These are phyloP conservation scores for Terfezia claveryi DNA, from an alignment of 495 filamentous ascomycete species.

Conservation along the genomic window DNA sequence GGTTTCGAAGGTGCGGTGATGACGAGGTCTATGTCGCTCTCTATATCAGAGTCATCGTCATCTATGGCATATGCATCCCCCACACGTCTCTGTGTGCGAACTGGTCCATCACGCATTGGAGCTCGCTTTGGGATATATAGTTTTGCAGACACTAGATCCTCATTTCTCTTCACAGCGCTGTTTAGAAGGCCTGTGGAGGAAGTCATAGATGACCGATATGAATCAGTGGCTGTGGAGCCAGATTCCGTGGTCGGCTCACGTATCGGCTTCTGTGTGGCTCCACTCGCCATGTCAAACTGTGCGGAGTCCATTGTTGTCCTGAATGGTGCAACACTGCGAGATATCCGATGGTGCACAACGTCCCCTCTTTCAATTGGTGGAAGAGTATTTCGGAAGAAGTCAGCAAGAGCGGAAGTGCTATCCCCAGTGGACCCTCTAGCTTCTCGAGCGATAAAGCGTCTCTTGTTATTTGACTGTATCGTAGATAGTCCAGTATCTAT, in stretches of 20 bases:
- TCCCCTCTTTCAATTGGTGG: conserved; percentile 11
- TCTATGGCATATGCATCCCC: conserved; percentile 87
- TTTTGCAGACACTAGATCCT: conserved; percentile 9
- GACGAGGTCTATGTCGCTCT: conserved; percentile 19
- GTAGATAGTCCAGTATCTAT: background rate
- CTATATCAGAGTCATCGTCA: conserved; percentile 53
- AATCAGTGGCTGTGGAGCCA: conserved; percentile 22
- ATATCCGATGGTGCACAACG: conserved; percentile 38
- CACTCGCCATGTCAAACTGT: conserved; percentile 33
- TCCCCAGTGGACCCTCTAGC: conserved; percentile 28
- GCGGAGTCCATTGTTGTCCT: conserved; percentile 69
- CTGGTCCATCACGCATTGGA: conserved; percentile 15
- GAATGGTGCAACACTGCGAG: conserved; percentile 68
- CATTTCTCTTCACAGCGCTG: conserved; percentile 5
- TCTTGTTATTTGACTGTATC: conserved; percentile 1
- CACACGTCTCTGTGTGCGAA: conserved; percentile 51
- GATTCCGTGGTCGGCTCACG: conserved; percentile 14
- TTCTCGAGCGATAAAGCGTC: conserved; percentile 13
- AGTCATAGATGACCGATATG: conserved; percentile 30
- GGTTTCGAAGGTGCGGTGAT: conserved; percentile 1
- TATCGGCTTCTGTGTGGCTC: background rate
- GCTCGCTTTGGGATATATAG: background rate
- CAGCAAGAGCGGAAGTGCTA: conserved; percentile 65
- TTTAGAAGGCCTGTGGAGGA: conserved; percentile 38
- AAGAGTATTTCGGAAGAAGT: conserved; percentile 75